Evolutionary conservation across 129 eudicot genomes (phyloP), one percentile per base, ranked within the genome.

Genomic region (Logfia minima): DNA sequence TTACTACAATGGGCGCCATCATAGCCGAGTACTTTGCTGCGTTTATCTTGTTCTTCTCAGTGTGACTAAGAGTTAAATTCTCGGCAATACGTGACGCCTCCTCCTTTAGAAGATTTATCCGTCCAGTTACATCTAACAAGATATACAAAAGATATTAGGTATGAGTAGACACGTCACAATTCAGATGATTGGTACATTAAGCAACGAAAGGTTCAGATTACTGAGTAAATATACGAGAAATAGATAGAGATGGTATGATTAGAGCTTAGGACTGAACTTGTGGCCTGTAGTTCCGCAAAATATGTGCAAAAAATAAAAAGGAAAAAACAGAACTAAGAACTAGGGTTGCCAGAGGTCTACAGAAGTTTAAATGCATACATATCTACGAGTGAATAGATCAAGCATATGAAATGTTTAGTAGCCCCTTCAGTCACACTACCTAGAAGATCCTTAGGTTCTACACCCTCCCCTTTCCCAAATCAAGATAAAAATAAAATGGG

Each of bases 1-100:
- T 96, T 62, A 95, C 99, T 52, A 95, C 82, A 64, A 92, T 88
- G 56, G 99, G 97, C 66, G 99, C 97, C 99, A 95, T 95, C 99
- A 95, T 95, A 67, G 99, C 99, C 14, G 97, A 86, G 83, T 95
- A 95, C 71, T 86, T 95, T 31, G 99, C 95, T 68, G 94, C 96
- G 35, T 87, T 95, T 75, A 95, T 95, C 81, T 89, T 95, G 80
- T 70, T 85, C 86, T 95, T 95, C 88, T 95, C 97, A 32, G 78
- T 86, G 61, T 92, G 91, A 76, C 88, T 89, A 71, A 95, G 97
- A 60, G 99, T 95, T 22, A 45, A 71, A 77, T 88, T 95, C 79
- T 88, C 94, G 17, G 96, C 86, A 55, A 89, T 86, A 72, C 99
- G 88, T 51, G 91, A 86, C 21, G 99, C 99, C 77, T 95, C 99